Conservation (phyloP, 1,139 yeast species). For the Candida dubliniensis region DNA sequence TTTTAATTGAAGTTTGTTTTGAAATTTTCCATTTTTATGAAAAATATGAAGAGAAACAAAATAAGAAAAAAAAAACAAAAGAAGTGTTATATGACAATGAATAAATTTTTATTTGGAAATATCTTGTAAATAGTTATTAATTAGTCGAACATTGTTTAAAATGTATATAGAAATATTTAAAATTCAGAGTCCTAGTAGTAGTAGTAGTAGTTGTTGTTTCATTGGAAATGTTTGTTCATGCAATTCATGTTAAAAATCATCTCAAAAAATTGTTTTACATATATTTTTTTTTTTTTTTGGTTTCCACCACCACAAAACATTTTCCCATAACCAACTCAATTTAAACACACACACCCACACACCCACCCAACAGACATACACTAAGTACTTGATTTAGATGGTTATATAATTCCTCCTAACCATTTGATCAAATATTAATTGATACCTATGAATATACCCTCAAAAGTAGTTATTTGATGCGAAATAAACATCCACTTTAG, state of each 20-base stretch:
- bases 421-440: too few relatives aligned
- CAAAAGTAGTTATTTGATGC: too few relatives aligned
- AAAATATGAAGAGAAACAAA: constrained; percentile 12
- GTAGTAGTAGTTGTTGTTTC: too few relatives aligned
- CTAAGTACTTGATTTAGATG: too few relatives aligned
- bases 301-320: not conserved
- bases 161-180: too few relatives aligned
- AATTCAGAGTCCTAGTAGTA: too few relatives aligned
- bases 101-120: not conserved
- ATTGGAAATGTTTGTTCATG: too few relatives aligned
- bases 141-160: not conserved
- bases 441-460: too few relatives aligned
- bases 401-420: too few relatives aligned
- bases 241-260: not conserved
- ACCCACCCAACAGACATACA: too few relatives aligned
- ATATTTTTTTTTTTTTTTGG: too few relatives aligned
- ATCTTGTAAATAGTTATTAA: not conserved
- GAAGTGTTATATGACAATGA: not conserved
- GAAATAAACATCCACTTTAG: too few relatives aligned
- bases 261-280: not conserved
- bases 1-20: constrained; percentile 80
- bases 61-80: not conserved
- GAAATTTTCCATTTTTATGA: constrained; percentile 60
- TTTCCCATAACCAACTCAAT: not conserved
- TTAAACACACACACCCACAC: not conserved